Base-by-base conservation (phyloP, 495 filamentous ascomycete genomes). In the Aspergillus incahuasiensis region DNA sequence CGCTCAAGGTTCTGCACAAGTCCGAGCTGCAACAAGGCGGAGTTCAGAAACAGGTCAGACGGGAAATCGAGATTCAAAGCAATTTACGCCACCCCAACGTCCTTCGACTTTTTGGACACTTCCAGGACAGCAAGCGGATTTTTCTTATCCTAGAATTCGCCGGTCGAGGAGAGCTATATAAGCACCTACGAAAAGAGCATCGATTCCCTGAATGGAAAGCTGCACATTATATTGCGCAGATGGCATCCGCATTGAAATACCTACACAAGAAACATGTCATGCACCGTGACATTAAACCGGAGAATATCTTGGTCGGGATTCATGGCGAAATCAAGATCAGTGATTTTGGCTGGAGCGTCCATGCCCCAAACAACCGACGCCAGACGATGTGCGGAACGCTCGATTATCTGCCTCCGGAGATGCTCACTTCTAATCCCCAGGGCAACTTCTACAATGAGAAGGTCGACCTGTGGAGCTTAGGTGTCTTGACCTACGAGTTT, bases 291-390 rank as follows among this genome's bases (percentile, higher is more conserved):
- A 98, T 98, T 75, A 98, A 98, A 75, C 94, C 94, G 11, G 94
- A 98, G 73, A 98, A 98, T 64, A 98, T 98, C 61, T 84, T 98
- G 15, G 86, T 98, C 35, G 94, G 94, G 18, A 92, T 98, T 50
- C 92, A 97, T 66, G 94, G 92, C 40, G 94, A 98, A 74, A 95
- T 98, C 73, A 98, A 98, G 73, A 92, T 98, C 67, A 92, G 89
- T 5, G 94, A 98, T 71, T 98, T 98, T 64, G 94, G 94, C 43
- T 98, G 95, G 95, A 92, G 88, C 71, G 95, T 97, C 16, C 94
- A 98, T 69, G 95, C 94, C 22, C 94, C 94, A 9, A 97, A 95
- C 64, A 96, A 95, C 73, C 73, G 92, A 49, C 83, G 94, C 39
- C 86, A 91, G 57, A 98, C 94, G 20, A 92, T 97, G 83, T 98